Evolutionary conservation across 202 grass and related monocot species (phyloP).

Genomic region (Panicum hallii): DNA sequence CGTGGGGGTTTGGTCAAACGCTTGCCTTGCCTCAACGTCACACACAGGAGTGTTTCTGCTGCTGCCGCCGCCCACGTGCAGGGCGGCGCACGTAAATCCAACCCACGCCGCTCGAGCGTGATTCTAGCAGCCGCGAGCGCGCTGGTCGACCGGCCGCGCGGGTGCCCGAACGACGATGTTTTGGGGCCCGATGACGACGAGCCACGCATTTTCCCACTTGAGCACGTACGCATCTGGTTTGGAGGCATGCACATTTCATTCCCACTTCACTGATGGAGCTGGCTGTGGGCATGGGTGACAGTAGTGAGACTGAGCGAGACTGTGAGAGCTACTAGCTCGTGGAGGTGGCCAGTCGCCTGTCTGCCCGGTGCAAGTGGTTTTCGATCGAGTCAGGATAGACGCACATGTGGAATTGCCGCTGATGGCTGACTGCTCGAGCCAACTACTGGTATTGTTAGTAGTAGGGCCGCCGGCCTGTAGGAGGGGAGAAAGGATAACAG

Average conservation of each 20-base stretch:
- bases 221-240: neutral
- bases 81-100: neutral
- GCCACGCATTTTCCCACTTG: neutral
- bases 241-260: neutral
- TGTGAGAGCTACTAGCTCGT: neutral
- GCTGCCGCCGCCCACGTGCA: neutral
- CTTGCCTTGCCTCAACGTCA: neutral
- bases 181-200: neutral
- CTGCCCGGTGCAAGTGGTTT: neutral
- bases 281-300: neutral
- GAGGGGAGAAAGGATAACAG: neutral
- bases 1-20: neutral
- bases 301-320: neutral
- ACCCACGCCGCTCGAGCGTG: neutral
- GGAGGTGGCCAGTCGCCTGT: neutral
- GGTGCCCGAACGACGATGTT: too few relatives aligned
- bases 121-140: too few relatives aligned
- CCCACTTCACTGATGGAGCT: neutral
- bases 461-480: too few relatives aligned
- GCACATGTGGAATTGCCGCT: slow-evolving; percentile 5
- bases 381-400: slow-evolving; percentile 20
- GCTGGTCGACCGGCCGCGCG: too few relatives aligned
- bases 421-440: slow-evolving; percentile 6
- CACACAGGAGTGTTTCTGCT: neutral
- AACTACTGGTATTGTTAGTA: neutral